Evolutionary conservation across 306 rosid genomes (phyloP), one percentile per base, ranked within the genome.

Genomic region (Prunus mume): DNA sequence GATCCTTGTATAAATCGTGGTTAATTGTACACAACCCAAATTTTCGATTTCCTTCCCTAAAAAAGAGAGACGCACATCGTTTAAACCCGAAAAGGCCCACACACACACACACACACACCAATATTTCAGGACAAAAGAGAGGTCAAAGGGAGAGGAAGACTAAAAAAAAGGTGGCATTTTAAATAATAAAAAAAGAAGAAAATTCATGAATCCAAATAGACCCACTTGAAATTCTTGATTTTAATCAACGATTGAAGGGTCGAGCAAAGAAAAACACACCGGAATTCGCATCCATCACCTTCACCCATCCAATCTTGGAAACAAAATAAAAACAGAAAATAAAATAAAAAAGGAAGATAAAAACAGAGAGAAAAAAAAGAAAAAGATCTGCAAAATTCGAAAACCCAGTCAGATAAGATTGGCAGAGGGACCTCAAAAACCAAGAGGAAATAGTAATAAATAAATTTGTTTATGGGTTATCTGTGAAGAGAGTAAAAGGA

Each of bases 391-490:
- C 43, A 15, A 34, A 27, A 8, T 24, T 51, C 15, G 4, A 2
- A 61, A 76, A 54, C 66, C 55, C 73, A 60, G 65, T 3, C 54
- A 61, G 75, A 62, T 27, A 27, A 66, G 30, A 38, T 54, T 25
- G 24, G 73, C 57, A 22, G 49, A 22, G 58, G 10, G 19, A 47
- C 43, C 58, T 25, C 10, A 19, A 14, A 28, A n/a, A 50, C 68
- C 54, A 18, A 60, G 8, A 62, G 13, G 27, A 20, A 27, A 41
- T 0, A 34, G 22, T 41, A 47, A 46, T 8, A 69, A 64, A 38
- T 28, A 19, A 27, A 15, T 66, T 24, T 55, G 55, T 9, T 28
- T 25, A 28, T 54, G 6, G 56, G 47, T 60, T 8, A 4, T 32
- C 52, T 61, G 24, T 51, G 12, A 19, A 24, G 27, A 71, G 17